phyloP scores from a whole-genome alignment of 129 eudicot species.

The Artemisia annua region DNA sequence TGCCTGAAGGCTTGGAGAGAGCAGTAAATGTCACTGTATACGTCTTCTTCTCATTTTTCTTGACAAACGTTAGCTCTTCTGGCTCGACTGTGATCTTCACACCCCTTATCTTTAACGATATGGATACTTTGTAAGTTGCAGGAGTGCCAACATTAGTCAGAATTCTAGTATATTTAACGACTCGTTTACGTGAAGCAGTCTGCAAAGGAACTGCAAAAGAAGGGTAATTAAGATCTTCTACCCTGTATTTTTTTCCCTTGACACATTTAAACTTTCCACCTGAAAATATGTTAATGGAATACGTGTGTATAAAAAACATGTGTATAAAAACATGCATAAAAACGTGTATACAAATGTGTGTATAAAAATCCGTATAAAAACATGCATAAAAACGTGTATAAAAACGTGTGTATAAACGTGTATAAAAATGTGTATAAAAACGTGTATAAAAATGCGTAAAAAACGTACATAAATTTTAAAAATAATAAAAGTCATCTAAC shows the following conservation, averaged over 20 bases:
- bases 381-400: too few relatives aligned
- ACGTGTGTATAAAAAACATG: too few relatives aligned
- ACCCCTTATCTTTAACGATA: constrained; percentile 32
- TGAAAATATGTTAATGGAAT: not conserved
- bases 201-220: constrained; percentile 33
- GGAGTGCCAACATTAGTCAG: constrained; percentile 71
- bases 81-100: constrained; percentile 65
- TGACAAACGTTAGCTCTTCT: constrained; percentile 42
- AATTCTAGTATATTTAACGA: constrained; percentile 57
- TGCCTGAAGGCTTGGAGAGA: constrained; percentile 56
- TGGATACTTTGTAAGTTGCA: constrained; percentile 55
- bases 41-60: constrained; percentile 46
- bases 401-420: too few relatives aligned
- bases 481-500: too few relatives aligned
- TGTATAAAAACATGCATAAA: too few relatives aligned
- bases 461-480: too few relatives aligned
- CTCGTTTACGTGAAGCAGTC: constrained; percentile 1
- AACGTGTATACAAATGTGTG: too few relatives aligned
- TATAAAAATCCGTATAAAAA: too few relatives aligned
- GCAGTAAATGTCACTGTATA: constrained; percentile 66
- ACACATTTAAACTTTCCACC: constrained; percentile 35
- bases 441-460: too few relatives aligned
- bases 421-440: too few relatives aligned
- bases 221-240: constrained; percentile 33
- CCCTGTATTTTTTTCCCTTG: constrained; percentile 30